phyloP scores from a whole-genome alignment of 176 grass and related monocot genomes.

The sorghum (Sorghum bicolor) region DNA sequence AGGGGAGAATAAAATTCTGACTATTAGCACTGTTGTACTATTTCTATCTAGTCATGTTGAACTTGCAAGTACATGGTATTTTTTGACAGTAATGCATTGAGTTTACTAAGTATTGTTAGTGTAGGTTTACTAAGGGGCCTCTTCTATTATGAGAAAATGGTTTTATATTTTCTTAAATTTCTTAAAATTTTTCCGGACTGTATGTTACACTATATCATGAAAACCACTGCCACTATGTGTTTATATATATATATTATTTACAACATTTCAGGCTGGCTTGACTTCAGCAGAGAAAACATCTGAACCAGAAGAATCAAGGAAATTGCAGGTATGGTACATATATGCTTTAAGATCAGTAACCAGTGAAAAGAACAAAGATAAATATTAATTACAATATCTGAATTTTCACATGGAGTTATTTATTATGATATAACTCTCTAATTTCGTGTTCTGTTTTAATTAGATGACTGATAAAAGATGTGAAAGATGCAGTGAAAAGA shows the following conservation, averaged over 20 bases:
- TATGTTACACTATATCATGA: background rate
- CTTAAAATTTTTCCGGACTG: background rate
- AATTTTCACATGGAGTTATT: background rate
- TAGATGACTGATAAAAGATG: slow-evolving; percentile 96
- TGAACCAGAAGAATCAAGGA: slow-evolving; percentile 81
- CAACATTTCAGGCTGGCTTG: slow-evolving; percentile 65
- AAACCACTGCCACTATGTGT: background rate
- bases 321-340: slow-evolving; percentile 57
- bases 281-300: slow-evolving; percentile 72
- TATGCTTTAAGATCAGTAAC: slow-evolving; percentile 18
- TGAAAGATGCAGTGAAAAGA: slow-evolving; percentile 72
- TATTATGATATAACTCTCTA: slow-evolving; percentile 9
- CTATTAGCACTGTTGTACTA: background rate
- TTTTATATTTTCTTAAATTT: background rate
- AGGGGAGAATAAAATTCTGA: background rate
- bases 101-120: background rate
- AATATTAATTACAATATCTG: slow-evolving; percentile 11
- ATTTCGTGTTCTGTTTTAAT: slow-evolving; percentile 26
- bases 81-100: background rate
- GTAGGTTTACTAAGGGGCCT: background rate
- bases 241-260: background rate
- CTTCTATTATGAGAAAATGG: background rate
- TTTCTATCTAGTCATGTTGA: background rate
- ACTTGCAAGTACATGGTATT: background rate
- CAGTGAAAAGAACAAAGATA: background rate